Conservation (phyloP, 129 eudicot species). For the Sambucus nigra region DNA sequence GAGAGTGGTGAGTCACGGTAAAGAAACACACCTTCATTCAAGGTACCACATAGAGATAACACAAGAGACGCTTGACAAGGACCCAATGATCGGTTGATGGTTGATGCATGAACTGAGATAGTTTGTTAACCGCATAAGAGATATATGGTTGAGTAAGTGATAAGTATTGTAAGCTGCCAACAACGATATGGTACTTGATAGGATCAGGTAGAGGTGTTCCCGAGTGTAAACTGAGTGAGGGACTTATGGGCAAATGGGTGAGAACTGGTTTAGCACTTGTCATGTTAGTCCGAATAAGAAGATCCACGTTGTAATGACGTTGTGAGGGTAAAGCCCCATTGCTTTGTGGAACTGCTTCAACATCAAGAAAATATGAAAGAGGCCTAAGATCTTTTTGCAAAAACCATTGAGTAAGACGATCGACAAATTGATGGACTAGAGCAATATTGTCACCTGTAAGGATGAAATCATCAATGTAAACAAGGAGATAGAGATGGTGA, state of each 20-base stretch:
- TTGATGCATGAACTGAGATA: slow-evolving; percentile 11
- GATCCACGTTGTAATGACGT: not conserved
- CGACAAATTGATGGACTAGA: not conserved
- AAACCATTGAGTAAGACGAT: not conserved
- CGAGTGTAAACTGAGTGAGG: not conserved
- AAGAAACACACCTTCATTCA: not conserved
- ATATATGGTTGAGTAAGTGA: not conserved
- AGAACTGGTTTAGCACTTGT: not conserved
- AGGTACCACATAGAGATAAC: slow-evolving; percentile 1
- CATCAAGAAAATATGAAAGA: not conserved
- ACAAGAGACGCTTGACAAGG: not conserved
- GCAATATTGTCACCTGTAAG: not conserved
- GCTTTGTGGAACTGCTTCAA: not conserved
- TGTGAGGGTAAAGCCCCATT: not conserved
- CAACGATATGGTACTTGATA: not conserved
- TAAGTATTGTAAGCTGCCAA: slow-evolving; percentile 11
- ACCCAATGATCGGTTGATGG: slow-evolving; percentile 3
- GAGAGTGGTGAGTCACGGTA: not conserved
- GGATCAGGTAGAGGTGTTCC: not conserved
- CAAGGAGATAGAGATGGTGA: not conserved
- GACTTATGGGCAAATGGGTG: not conserved
- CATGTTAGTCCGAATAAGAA: not conserved
- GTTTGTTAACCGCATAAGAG: not conserved
- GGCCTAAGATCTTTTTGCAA: not conserved
- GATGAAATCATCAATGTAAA: not conserved